Evolutionary conservation across 2,329 filamentous ascomycete genomes (phyloP).

Genomic region (Stagonosporopsis cucurbitacearum): DNA sequence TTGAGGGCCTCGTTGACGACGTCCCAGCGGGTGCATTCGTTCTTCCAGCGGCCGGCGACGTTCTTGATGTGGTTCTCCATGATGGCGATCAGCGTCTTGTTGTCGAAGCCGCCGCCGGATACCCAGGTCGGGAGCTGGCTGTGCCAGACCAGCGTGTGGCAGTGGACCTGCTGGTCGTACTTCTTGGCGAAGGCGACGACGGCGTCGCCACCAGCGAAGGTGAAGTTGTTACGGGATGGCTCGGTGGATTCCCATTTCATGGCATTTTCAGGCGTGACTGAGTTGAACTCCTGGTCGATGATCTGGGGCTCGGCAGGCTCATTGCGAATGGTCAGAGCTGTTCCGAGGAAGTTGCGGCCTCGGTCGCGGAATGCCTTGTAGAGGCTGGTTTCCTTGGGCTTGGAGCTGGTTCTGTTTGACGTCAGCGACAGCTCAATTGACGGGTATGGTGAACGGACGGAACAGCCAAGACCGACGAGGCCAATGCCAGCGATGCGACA

Average conservation of each 20-base stretch:
- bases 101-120: conserved; percentile 45
- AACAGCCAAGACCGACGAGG: conserved; percentile 31
- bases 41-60: conserved; percentile 49
- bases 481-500: conserved; percentile 30
- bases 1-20: conserved; percentile 54
- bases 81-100: conserved; percentile 50
- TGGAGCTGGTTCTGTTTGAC: conserved; percentile 1
- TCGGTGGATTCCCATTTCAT: conserved; percentile 49
- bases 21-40: conserved; percentile 50
- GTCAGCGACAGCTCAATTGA: background rate
- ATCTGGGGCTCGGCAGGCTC: conserved; percentile 34
- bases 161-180: conserved; percentile 46
- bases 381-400: conserved; percentile 28
- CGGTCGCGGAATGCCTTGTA: conserved; percentile 35
- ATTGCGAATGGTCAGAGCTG: conserved; percentile 35
- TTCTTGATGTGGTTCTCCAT: conserved; percentile 53
- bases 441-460: conserved; percentile 4
- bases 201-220: conserved; percentile 46
- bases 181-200: conserved; percentile 44
- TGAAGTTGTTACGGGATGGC: conserved; percentile 48
- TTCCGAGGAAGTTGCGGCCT: conserved; percentile 34
- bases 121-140: conserved; percentile 51
- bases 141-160: conserved; percentile 54
- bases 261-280: conserved; percentile 33
- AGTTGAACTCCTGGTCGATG: conserved; percentile 40